Conservation (phyloP, 73 alveolate genomes). For the Tetrahymena thermophila region DNA sequence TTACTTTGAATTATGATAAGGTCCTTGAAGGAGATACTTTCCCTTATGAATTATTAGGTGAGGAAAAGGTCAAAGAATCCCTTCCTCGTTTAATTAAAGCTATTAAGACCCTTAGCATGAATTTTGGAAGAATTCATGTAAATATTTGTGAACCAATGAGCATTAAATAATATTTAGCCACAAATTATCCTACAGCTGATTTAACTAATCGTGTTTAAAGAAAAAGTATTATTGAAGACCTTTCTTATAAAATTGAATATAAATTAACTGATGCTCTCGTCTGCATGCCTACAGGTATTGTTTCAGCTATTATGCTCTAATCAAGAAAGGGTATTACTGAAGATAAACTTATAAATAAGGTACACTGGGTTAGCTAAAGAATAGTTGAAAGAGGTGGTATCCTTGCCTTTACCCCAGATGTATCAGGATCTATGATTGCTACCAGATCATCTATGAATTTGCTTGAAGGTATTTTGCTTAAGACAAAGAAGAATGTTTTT, state of each 20-base stretch:
- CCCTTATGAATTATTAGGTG: conserved; percentile 85
- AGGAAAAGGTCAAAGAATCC: conserved; percentile 82
- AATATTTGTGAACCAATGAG: conserved; percentile 66
- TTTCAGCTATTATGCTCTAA: conserved; percentile 66
- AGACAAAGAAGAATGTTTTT: conserved; percentile 70
- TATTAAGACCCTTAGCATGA: conserved; percentile 53
- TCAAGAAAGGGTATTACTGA: conserved; percentile 81
- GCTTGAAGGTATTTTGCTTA: conserved; percentile 22
- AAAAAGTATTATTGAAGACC: conserved; percentile 27
- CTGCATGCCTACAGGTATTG: conserved; percentile 73
- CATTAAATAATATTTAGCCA: conserved; percentile 24
- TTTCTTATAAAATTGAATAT: conserved; percentile 42
- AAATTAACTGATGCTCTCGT: conserved; percentile 51
- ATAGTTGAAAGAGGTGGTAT: conserved; percentile 59
- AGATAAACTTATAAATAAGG: conserved; percentile 62
- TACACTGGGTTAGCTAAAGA: conserved; percentile 62
- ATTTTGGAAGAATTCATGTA: conserved; percentile 74
- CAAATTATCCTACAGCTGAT: conserved; percentile 11
- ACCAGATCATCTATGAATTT: conserved; percentile 50
- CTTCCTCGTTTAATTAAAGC: conserved; percentile 68
- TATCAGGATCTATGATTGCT: conserved; percentile 40
- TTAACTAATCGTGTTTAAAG: conserved; percentile 8
- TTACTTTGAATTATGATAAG: conserved; percentile 79
- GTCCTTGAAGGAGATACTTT: conserved; percentile 89
- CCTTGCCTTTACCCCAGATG: conserved; percentile 31